A percentile compares a stretch with the other conserved stretches of the same genome.
Evolutionary conservation across 2,329 filamentous ascomycete species (phyloP).

Genomic region (Alternaria panax): DNA sequence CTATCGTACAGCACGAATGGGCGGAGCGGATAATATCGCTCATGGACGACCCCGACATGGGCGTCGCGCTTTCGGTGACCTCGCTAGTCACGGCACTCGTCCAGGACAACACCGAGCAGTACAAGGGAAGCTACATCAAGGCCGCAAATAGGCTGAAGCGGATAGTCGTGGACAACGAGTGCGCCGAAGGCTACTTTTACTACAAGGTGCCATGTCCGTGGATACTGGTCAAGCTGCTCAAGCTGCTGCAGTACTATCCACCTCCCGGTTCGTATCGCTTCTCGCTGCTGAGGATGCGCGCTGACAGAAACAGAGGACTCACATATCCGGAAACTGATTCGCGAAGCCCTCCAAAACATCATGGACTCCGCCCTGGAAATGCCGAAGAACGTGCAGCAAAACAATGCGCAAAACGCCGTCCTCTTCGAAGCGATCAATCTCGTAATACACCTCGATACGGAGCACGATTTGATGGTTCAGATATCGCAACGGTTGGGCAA

Average conservation of each 20-base stretch:
- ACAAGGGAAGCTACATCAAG: slow-evolving; percentile 93
- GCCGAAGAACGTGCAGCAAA: slow-evolving; percentile 98
- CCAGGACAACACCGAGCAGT: slow-evolving; percentile 92
- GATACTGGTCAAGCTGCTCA: slow-evolving; percentile 94
- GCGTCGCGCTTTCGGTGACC: slow-evolving; percentile 92
- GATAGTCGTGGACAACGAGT: slow-evolving; percentile 89
- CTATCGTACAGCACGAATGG: slow-evolving; percentile 96
- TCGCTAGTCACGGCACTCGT: slow-evolving; percentile 93
- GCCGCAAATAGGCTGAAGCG: slow-evolving; percentile 88
- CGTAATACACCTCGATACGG: slow-evolving; percentile 95
- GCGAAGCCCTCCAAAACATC: slow-evolving; percentile 89
- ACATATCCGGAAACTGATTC: slow-evolving; percentile 88
- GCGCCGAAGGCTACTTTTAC: slow-evolving; percentile 90
- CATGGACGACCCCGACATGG: slow-evolving; percentile 95
- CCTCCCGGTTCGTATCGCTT: slow-evolving; percentile 72
- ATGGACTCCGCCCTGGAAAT: slow-evolving; percentile 90
- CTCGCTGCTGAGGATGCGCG: slow-evolving; percentile 8
- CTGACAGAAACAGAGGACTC: slow-evolving; percentile 74
- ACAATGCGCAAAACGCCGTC: slow-evolving; percentile 97
- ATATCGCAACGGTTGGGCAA: slow-evolving; percentile 90
- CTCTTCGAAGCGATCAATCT: slow-evolving; percentile 98
- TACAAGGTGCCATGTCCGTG: slow-evolving; percentile 99
- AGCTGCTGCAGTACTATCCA: slow-evolving; percentile 93
- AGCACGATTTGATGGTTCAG: slow-evolving; percentile 93
- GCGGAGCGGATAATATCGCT: slow-evolving; percentile 97